Evolutionary conservation across 805 yeast genomes (phyloP).

Genomic region (Suhomyces vadensis): DNA sequence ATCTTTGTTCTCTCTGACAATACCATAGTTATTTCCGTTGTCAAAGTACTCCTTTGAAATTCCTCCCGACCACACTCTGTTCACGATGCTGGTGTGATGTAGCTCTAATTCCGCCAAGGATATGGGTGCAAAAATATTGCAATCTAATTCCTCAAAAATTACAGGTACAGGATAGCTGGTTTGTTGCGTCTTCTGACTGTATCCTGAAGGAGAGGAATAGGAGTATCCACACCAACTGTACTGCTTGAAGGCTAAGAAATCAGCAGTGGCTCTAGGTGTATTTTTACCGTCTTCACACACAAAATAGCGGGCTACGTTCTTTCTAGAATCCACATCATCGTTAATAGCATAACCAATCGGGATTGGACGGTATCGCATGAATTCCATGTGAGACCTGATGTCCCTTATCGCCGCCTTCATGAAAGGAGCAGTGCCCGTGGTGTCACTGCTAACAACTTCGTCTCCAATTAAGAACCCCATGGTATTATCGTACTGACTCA

Average conservation of each 20-base stretch:
- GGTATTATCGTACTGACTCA: slow-evolving; percentile 33
- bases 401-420: slow-evolving; percentile 41
- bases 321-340: slow-evolving; percentile 35
- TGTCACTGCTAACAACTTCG: slow-evolving; percentile 35
- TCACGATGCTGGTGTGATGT: slow-evolving; percentile 33
- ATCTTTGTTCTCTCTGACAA: slow-evolving; percentile 28
- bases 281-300: slow-evolving; percentile 23
- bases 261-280: slow-evolving; percentile 17
- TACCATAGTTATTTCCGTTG: slow-evolving; percentile 35
- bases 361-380: slow-evolving; percentile 29
- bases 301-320: slow-evolving; percentile 30
- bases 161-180: slow-evolving; percentile 34
- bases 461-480: slow-evolving; percentile 45
- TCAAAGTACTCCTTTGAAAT: slow-evolving; percentile 40
- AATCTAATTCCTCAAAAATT: slow-evolving; percentile 43
- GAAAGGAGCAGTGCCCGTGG: slow-evolving; percentile 33
- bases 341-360: slow-evolving; percentile 46
- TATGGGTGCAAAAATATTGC: slow-evolving; percentile 36
- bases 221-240: slow-evolving; percentile 47
- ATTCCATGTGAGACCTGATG: slow-evolving; percentile 27
- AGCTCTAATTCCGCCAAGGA: slow-evolving; percentile 42
- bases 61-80: slow-evolving; percentile 42
- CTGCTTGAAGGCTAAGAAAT: slow-evolving; percentile 40
- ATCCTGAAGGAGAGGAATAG: slow-evolving; percentile 37
- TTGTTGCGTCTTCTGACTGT: slow-evolving; percentile 37